phyloP scores from a whole-genome alignment of 2,329 filamentous ascomycete species.

The Allantophomopsis cytisporea region DNA sequence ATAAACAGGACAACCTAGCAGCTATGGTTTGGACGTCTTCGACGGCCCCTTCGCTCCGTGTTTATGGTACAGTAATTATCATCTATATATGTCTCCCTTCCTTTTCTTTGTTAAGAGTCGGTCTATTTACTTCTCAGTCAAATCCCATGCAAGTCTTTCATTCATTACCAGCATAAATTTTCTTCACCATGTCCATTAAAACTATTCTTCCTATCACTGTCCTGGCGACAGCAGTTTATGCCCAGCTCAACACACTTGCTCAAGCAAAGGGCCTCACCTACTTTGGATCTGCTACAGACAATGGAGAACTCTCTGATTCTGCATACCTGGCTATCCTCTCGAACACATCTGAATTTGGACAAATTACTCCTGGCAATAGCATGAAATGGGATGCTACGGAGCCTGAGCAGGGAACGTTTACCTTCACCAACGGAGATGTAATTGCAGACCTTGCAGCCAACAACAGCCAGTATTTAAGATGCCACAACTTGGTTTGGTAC shows the following conservation, averaged over 20 bases:
- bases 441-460: constrained; percentile 30
- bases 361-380: constrained; percentile 50
- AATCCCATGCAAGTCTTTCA: too few species aligned
- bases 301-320: constrained; percentile 28
- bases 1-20: too few species aligned
- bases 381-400: constrained; percentile 53
- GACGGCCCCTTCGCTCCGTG: too few species aligned
- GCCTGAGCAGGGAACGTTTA: constrained; percentile 39
- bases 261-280: constrained; percentile 39
- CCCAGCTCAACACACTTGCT: constrained; percentile 25
- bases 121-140: too few species aligned
- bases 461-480: constrained; percentile 41
- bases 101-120: too few species aligned
- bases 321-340: constrained; percentile 41
- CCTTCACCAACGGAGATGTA: constrained; percentile 42
- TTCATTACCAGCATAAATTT: too few species aligned
- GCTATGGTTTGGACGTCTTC: too few species aligned
- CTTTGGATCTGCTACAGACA: constrained; percentile 47
- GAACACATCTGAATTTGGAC: constrained; percentile 44
- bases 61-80: too few species aligned
- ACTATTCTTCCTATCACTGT: too few species aligned
- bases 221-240: constrained; percentile 4
- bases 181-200: too few species aligned
- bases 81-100: too few species aligned
- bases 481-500: constrained; percentile 43